phyloP scores from a whole-genome alignment of 1,284 basidiomycete species.

The Melampsora americana region DNA sequence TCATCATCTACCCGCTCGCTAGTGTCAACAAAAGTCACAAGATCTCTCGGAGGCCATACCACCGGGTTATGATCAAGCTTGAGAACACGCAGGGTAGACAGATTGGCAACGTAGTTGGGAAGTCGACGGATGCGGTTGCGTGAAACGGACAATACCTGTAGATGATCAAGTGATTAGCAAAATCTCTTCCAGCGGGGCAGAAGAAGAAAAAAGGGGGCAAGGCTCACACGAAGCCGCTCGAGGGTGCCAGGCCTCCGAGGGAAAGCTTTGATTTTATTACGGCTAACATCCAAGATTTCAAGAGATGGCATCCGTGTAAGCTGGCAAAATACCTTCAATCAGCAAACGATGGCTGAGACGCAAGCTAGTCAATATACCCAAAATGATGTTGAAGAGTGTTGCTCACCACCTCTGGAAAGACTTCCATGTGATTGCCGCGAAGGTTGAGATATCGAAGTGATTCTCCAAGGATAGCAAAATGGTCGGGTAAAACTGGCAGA shows the following conservation, averaged over 20 bases:
- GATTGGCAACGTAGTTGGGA: conserved; percentile 73
- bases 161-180: neutral
- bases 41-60: conserved; percentile 70
- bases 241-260: conserved; percentile 78
- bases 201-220: conserved; percentile 1
- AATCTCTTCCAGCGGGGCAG: neutral
- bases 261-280: conserved; percentile 80
- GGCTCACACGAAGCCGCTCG: conserved; percentile 68
- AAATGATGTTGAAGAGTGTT: neutral
- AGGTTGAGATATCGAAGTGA: conserved; percentile 88
- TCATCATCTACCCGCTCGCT: conserved; percentile 22
- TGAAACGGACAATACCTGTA: conserved; percentile 77
- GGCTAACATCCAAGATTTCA: conserved; percentile 90
- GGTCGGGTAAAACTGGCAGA: conserved; percentile 72
- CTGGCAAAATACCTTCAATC: conserved; percentile 58
- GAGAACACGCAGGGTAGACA: conserved; percentile 71
- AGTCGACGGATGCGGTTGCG: conserved; percentile 77
- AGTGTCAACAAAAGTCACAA: conserved; percentile 46
- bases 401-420: conserved; percentile 82
- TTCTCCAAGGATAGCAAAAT: conserved; percentile 68
- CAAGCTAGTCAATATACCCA: conserved; percentile 17
- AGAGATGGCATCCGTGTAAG: conserved; percentile 78
- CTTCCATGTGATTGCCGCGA: conserved; percentile 77
- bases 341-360: conserved; percentile 18
- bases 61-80: conserved; percentile 87